Conservation (phyloP, 1,284 basidiomycete species). For the Heimioporus punctisporus region DNA sequence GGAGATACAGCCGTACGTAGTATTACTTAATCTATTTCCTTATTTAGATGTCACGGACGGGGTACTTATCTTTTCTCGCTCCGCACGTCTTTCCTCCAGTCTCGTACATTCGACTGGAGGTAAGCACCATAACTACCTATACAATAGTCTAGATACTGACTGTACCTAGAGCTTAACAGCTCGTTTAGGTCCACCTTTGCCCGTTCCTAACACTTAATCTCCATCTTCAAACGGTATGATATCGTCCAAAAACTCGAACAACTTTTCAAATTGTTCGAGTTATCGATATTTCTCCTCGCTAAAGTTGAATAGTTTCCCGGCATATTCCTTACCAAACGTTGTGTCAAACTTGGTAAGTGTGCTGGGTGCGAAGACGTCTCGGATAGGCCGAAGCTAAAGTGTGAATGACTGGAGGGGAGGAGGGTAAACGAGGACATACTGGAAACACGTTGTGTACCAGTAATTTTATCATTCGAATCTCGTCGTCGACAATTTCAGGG, state of each 20-base stretch:
- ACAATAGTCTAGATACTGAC: too few species aligned
- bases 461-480: constrained; percentile 66
- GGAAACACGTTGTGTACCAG: constrained; percentile 61
- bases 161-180: too few species aligned
- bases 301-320: constrained; percentile 69
- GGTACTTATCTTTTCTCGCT: too few species aligned
- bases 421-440: constrained; percentile 41
- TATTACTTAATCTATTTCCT: too few species aligned
- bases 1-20: too few species aligned
- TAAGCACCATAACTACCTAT: too few species aligned
- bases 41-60: too few species aligned
- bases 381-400: constrained; percentile 59
- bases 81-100: too few species aligned
- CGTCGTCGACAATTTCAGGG: constrained; percentile 68
- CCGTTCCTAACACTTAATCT: too few species aligned
- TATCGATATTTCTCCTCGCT: constrained; percentile 72
- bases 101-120: too few species aligned
- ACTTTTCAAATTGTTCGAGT: constrained; percentile 54
- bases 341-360: constrained; percentile 82
- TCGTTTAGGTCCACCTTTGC: too few species aligned
- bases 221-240: constrained; percentile 56
- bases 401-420: background rate
- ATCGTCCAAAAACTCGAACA: constrained; percentile 73
- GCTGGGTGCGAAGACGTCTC: too few species aligned
- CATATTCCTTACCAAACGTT: constrained; percentile 74